Evolutionary conservation across 306 rosid genomes (phyloP).

Genomic region (Castanopsis chinensis): DNA sequence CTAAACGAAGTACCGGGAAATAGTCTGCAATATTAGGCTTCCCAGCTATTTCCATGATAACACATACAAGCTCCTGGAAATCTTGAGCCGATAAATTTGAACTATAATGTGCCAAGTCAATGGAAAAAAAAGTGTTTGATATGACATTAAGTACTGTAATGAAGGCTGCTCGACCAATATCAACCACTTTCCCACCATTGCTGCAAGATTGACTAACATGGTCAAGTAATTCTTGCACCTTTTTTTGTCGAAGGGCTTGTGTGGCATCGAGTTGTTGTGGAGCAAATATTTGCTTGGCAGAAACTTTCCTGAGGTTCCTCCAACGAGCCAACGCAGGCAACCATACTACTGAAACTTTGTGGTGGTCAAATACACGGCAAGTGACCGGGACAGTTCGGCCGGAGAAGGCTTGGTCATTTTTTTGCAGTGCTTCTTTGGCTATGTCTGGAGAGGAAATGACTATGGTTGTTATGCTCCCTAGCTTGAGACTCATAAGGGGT

Average conservation of each 20-base stretch:
- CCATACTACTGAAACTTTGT: neutral
- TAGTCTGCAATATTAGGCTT: neutral
- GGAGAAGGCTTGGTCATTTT: neutral
- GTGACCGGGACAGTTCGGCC: neutral
- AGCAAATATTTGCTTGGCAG: neutral
- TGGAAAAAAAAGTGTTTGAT: neutral
- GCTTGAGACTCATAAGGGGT: constrained; percentile 33
- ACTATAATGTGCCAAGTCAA: neutral
- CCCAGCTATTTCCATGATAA: neutral
- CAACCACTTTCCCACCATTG: neutral
- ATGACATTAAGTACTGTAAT: neutral
- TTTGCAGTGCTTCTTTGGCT: constrained; percentile 15
- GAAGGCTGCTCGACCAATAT: neutral
- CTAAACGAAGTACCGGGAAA: neutral
- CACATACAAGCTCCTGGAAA: neutral
- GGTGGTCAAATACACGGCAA: neutral
- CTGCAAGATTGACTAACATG: neutral
- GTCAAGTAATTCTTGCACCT: constrained; percentile 2
- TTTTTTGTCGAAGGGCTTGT: neutral
- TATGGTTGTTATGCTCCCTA: constrained; percentile 31
- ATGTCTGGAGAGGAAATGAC: constrained; percentile 16
- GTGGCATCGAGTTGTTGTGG: neutral
- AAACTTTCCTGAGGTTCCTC: constrained; percentile 1
- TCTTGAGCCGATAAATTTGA: neutral
- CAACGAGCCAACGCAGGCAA: neutral